Percentiles rank a stretch among this genome's conserved stretches.
These are phyloP conservation scores for Mycena indigotica DNA, from an alignment of 768 basidiomycete genomes.

Conservation along the genomic window DNA sequence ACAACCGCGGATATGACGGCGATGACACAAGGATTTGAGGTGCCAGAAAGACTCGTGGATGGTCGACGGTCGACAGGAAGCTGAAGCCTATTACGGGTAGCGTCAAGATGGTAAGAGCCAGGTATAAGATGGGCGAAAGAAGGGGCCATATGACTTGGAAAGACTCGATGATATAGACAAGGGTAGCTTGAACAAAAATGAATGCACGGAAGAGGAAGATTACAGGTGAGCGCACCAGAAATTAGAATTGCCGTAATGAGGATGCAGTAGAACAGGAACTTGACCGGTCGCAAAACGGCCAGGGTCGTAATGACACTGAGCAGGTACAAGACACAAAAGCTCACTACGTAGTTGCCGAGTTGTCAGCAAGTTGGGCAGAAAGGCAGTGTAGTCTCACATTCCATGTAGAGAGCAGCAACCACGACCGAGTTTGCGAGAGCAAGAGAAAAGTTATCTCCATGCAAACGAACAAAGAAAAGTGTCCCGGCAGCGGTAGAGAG, in stretches of 20 bases:
- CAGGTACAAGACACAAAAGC: conserved; percentile 17
- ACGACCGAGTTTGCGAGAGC: conserved; percentile 17
- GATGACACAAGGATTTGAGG: conserved; percentile 15
- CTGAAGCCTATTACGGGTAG: conserved; percentile 21
- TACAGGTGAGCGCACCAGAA: conserved; percentile 13
- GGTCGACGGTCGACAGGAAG: conserved; percentile 13
- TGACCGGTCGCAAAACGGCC: conserved; percentile 8
- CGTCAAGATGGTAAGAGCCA: conserved; percentile 18
- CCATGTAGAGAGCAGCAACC: conserved; percentile 14
- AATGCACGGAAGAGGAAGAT: neutral
- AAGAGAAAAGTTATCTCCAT: conserved; percentile 5
- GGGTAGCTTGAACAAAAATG: conserved; percentile 14
- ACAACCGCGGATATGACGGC: conserved; percentile 11
- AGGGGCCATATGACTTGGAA: conserved; percentile 19
- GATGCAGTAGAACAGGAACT: conserved; percentile 13
- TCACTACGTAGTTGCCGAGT: conserved; percentile 10
- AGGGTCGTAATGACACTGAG: conserved; percentile 11
- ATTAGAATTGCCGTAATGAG: conserved; percentile 14
- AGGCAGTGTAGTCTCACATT: conserved; percentile 13
- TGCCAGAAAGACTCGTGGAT: conserved; percentile 16
- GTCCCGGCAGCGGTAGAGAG: conserved; percentile 20
- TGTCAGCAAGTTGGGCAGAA: conserved; percentile 2
- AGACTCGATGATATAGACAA: conserved; percentile 18
- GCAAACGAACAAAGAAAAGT: conserved; percentile 9
- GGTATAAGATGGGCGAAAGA: conserved; percentile 20